phyloP scores from a whole-genome alignment of 2,329 filamentous ascomycete species.

The Verticillium nubilum region DNA sequence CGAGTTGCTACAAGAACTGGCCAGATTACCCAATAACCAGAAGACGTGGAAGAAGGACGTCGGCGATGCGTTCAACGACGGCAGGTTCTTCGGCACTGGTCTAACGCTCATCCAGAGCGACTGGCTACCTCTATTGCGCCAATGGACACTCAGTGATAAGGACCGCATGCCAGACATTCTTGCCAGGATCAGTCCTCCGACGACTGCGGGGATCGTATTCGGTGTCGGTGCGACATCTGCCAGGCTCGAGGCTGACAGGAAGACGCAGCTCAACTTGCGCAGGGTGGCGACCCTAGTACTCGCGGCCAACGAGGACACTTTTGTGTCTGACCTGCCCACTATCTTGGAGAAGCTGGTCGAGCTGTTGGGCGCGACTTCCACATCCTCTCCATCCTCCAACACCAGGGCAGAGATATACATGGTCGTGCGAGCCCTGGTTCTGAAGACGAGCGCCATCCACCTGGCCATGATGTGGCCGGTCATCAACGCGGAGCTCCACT shows the following conservation, averaged over 20 bases:
- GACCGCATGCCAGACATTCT: slow-evolving; percentile 81
- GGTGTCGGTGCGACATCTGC: slow-evolving; percentile 95
- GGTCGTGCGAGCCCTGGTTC: slow-evolving; percentile 73
- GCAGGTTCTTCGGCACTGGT: slow-evolving; percentile 73
- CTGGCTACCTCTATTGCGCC: slow-evolving; percentile 79
- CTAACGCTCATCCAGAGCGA: slow-evolving; percentile 60
- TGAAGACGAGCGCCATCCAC: slow-evolving; percentile 75
- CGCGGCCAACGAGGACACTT: slow-evolving; percentile 70
- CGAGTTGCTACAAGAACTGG: slow-evolving; percentile 69
- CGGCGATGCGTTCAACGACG: slow-evolving; percentile 84
- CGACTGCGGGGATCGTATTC: slow-evolving; percentile 94
- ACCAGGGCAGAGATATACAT: slow-evolving; percentile 89
- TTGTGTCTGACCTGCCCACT: slow-evolving; percentile 66
- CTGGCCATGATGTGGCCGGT: slow-evolving; percentile 85
- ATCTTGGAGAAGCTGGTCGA: slow-evolving; percentile 84
- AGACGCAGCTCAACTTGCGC: slow-evolving; percentile 83
- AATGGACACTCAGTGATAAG: slow-evolving; percentile 83
- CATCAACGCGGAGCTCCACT: slow-evolving; percentile 79
- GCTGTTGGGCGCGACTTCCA: slow-evolving; percentile 73
- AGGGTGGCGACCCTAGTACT: slow-evolving; percentile 76
- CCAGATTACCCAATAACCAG: slow-evolving; percentile 70
- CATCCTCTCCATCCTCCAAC: slow-evolving; percentile 85
- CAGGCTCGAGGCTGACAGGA: slow-evolving; percentile 88
- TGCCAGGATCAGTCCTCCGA: slow-evolving; percentile 72
- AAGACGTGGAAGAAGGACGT: slow-evolving; percentile 94